Evolutionary conservation across 164 flowering plant species (phyloP).

Genomic region (Aristolochia contorta): DNA sequence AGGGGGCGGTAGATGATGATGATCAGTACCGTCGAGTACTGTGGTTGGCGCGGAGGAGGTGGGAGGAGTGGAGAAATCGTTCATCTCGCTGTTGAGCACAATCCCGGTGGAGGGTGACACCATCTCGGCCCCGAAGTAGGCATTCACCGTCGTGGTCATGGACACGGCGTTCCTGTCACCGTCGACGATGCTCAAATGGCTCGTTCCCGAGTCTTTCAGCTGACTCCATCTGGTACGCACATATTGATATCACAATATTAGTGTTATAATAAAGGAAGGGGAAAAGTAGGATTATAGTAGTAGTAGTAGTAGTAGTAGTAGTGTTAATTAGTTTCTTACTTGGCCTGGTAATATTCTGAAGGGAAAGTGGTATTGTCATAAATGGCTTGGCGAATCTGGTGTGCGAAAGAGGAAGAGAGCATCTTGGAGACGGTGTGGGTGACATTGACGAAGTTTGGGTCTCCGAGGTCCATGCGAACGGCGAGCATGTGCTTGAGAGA

Average conservation of each 20-base stretch:
- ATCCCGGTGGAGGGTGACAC: constrained; percentile 87
- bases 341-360: constrained; percentile 57
- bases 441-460: constrained; percentile 63
- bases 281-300: too few species aligned
- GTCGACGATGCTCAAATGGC: constrained; percentile 89
- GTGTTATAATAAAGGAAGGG: too few species aligned
- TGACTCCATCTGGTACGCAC: constrained; percentile 60
- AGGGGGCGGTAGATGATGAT: constrained; percentile 87
- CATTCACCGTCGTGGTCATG: constrained; percentile 80
- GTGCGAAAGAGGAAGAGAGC: constrained; percentile 64
- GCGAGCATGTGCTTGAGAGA: constrained; percentile 88
- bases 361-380: constrained; percentile 83
- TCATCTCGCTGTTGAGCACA: constrained; percentile 90
- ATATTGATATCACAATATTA: too few species aligned
- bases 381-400: constrained; percentile 43
- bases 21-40: too few species aligned
- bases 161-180: constrained; percentile 90
- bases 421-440: constrained; percentile 33
- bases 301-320: background rate
- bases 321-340: constrained; percentile 20
- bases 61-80: constrained; percentile 75
- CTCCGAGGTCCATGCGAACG: constrained; percentile 81
- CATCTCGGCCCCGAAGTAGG: constrained; percentile 55
- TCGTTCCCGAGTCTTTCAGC: constrained; percentile 81
- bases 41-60: too few species aligned